Percentiles rank a stretch among this genome's conserved stretches.
phyloP scores from a whole-genome alignment of 2,329 filamentous ascomycete species.

The Paraconiothyrium sp. region DNA sequence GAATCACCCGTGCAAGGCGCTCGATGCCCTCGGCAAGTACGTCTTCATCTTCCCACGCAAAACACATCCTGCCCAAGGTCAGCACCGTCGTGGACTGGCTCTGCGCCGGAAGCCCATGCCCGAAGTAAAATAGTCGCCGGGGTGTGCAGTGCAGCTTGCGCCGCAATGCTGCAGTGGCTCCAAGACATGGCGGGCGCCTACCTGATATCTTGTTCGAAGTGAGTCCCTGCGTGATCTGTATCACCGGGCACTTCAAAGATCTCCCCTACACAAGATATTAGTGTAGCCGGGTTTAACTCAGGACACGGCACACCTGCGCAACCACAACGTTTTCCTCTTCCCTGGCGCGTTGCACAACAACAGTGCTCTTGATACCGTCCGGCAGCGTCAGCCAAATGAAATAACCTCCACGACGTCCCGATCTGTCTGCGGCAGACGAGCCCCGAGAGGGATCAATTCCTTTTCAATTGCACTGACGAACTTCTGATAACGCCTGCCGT shows the following conservation, averaged over 20 bases:
- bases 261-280: slow-evolving; percentile 56
- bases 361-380: slow-evolving; percentile 59
- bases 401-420: slow-evolving; percentile 74
- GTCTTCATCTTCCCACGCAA: slow-evolving; percentile 69
- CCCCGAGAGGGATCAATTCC: slow-evolving; percentile 70
- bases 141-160: slow-evolving; percentile 1
- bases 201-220: slow-evolving; percentile 64
- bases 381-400: slow-evolving; percentile 83
- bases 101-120: slow-evolving; percentile 2
- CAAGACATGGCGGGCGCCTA: slow-evolving; percentile 16
- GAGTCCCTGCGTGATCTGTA: slow-evolving; percentile 54
- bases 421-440: slow-evolving; percentile 57
- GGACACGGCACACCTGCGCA: slow-evolving; percentile 56
- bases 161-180: slow-evolving; percentile 15
- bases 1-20: slow-evolving; percentile 65
- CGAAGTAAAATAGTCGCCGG: background rate
- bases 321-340: slow-evolving; percentile 73
- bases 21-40: slow-evolving; percentile 73
- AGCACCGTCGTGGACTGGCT: slow-evolving; percentile 11
- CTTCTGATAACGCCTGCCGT: slow-evolving; percentile 61
- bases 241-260: slow-evolving; percentile 69
- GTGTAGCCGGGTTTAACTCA: slow-evolving; percentile 19
- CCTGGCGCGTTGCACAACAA: slow-evolving; percentile 66
- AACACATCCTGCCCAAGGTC: slow-evolving; percentile 36
- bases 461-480: slow-evolving; percentile 68